Evolutionary conservation across 495 filamentous ascomycete species (phyloP), one percentile per base, ranked within the genome.

Genomic region (Hypoxylon cercidicola): DNA sequence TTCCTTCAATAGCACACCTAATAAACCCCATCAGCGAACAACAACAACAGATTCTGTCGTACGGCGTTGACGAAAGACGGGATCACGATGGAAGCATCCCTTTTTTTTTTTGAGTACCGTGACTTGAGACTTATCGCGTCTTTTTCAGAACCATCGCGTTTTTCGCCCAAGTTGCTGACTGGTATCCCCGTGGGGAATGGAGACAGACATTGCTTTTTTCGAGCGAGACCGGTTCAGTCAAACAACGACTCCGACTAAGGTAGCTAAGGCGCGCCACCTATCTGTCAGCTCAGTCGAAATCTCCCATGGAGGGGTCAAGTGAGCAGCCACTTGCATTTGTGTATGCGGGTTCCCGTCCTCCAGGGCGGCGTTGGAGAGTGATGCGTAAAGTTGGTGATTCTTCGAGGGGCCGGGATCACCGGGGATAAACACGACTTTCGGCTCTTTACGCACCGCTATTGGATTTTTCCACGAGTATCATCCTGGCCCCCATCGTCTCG

Each of bases 321-420:
- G 62, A 65, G 62, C 62, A 60, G 49, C 55, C 47, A 65, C 53
- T 48, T 64, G 62, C 62, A 60, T 65, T 46, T 40, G 37, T 19
- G 41, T 25, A 65, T 65, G 62, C 55, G 34, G 43, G 19, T 54
- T 55, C 48, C 62, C 62, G 62, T 49, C 32, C 15, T 12, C 13
- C 2, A 15, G 13, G 13, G 7, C 15, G 37, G 4, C 12, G 13
- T 15, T 16, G 37, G 1, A n/a, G n/a, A n/a, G n/a, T n/a, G 10
- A 1, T 40, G 13, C 13, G 10, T 32, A 8, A 7, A 3, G 25
- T 7, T 32, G 30, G 30, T 1, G 10, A 32, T 32, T 11, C 3
- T 32, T 10, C 30, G 9, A 11, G 30, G 3, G 30, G 5, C 30
- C 30, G 30, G 30, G 30, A 32, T 32, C 7, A 5, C 10, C 30